Base-by-base conservation (phyloP, 2,329 filamentous ascomycete species). In the Hirsutella thompsonii region DNA sequence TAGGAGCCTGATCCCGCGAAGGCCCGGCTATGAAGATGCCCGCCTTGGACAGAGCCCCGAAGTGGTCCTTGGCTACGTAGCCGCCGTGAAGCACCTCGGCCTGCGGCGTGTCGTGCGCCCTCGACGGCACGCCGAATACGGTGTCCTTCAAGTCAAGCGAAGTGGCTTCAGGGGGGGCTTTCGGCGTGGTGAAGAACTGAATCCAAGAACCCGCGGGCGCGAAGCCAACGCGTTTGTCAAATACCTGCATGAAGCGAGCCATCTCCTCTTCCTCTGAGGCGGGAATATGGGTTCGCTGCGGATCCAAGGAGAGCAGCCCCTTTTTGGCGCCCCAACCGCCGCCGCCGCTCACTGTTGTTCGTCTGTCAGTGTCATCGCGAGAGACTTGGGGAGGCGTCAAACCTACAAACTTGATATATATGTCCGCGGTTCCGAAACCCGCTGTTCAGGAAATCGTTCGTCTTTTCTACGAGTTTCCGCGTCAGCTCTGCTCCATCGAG, bases 301-400 rank as follows among this genome's bases (percentile, higher is more conserved):
- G 83, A 52, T 92, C 85, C 4, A 93, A 68, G 5, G 85, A 86
- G 3, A 93, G 63, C 0, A 93, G 64, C 1, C 86, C 86, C 51
- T 82, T 78, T 56, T 90, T 92, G 42, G 74, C 67, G 14, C 86
- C 86, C 86, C 86, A 93, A 18, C 86, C 86, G 34, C 86, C 86
- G 36, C 86, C 86, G 4, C 86, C 86, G 52, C 83, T 88, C 47
- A 89, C 74, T 70, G 35, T 30, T 30, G 8, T 3, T 19, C 29
- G 37, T 59, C 43, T 59, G 50, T 37, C 29, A 14, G n/a, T n/a
- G n/a, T n/a, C n/a, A n/a, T n/a, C n/a, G n/a, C n/a, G n/a, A n/a
- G n/a, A n/a, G n/a, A n/a, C n/a, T n/a, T n/a, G n/a, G n/a, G 11
- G 6, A 14, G 30, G 16, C 8, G 13, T 4, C 10, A 20, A 14